Conservation (phyloP, 73 alveolate genomes). For the Paramecium tetraurelia region DNA sequence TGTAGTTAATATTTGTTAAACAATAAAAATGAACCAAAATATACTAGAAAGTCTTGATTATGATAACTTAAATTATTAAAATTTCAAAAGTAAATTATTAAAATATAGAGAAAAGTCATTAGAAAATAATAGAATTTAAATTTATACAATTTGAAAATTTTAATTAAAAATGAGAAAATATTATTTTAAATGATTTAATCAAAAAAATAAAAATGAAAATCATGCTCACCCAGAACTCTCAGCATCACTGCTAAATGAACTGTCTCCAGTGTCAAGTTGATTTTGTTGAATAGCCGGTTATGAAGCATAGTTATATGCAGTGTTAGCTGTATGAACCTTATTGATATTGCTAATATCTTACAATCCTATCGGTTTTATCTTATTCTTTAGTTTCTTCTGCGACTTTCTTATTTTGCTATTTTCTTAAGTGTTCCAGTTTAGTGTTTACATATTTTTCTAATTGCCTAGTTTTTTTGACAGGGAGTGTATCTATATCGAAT, state of each 20-base stretch:
- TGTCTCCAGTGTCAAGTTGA: slow-evolving; percentile 23
- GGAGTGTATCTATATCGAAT: slow-evolving; percentile 58
- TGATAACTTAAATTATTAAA: neutral
- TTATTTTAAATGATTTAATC: neutral
- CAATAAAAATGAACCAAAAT: neutral
- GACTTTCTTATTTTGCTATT: neutral
- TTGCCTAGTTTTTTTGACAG: slow-evolving; percentile 55
- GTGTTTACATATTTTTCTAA: slow-evolving; percentile 55
- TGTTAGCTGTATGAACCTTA: slow-evolving; percentile 18
- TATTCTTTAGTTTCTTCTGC: neutral
- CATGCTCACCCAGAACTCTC: neutral
- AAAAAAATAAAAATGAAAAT: neutral
- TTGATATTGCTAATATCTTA: neutral
- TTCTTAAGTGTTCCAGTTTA: neutral
- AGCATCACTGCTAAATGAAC: slow-evolving; percentile 47
- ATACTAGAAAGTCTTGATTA: neutral
- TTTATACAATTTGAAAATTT: neutral
- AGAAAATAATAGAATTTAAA: neutral
- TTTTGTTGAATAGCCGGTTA: neutral
- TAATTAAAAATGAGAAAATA: neutral
- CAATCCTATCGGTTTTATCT: neutral
- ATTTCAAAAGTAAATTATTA: neutral
- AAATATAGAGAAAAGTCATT: neutral
- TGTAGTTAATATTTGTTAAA: no score
- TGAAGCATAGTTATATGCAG: neutral